A percentile compares a stretch with the other conserved stretches of the same genome.
These are phyloP conservation scores for Ophiostoma novo-ulmi DNA, from an alignment of 2,329 filamentous ascomycete genomes.

Conservation along the genomic window DNA sequence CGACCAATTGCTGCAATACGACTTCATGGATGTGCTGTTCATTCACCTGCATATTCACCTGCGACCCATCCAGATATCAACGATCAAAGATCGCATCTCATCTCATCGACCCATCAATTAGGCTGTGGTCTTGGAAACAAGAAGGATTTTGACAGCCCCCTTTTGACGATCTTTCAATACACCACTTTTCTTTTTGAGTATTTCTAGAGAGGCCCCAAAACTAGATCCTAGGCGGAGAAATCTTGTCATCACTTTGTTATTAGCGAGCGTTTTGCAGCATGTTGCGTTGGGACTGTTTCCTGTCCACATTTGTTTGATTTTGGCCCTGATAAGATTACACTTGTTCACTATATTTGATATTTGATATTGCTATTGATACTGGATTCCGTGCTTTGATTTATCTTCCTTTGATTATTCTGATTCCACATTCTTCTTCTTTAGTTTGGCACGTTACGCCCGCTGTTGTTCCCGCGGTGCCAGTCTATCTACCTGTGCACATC, in stretches of 20 bases:
- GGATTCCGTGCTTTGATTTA: too few species aligned
- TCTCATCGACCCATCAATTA: background rate
- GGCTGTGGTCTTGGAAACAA: background rate
- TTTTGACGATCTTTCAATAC: background rate
- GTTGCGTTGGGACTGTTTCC: background rate
- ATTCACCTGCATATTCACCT: background rate
- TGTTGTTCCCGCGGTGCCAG: conserved; percentile 2
- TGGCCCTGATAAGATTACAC: background rate
- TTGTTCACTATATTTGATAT: background rate
- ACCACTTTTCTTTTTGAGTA: background rate
- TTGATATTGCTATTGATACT: background rate
- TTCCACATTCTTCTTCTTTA: conserved; percentile 3
- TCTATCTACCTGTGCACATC: background rate
- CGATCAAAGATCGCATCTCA: background rate
- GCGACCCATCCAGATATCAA: background rate
- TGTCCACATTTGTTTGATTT: background rate
- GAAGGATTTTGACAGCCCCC: background rate
- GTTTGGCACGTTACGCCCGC: background rate
- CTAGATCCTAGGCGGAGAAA: background rate
- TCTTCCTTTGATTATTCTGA: background rate
- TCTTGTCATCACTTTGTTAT: background rate
- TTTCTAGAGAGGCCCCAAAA: background rate
- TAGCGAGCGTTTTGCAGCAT: background rate
- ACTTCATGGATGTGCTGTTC: background rate
- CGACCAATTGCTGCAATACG: conserved; percentile 2